Base-by-base conservation (phyloP, 345 rosid species). In the Gossypium stocksii region DNA sequence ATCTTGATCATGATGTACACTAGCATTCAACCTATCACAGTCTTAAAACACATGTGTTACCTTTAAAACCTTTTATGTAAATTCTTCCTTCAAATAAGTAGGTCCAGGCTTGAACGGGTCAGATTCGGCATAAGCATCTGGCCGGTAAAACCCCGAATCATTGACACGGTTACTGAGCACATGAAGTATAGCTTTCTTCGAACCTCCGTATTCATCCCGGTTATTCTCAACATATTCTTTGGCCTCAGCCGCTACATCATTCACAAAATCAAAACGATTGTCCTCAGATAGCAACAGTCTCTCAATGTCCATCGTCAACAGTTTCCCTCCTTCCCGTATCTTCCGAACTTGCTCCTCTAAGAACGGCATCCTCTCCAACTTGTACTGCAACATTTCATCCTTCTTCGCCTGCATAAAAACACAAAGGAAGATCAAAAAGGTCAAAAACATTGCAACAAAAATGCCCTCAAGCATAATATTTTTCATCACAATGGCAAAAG, bases 71-170 rank as follows among this genome's bases (percentile, higher is more conserved):
- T 85, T 62, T 20, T 71, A 93, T 6, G 91, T 86, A 77, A 77
- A 85, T 64, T 87, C 85, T 79, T 91, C 90, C 81, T 79, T 82
- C 75, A 91, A 52, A 78, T 59, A 90, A 49, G 82, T 85, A 73
- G 98, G 96, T 25, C 94, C 97, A 0, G 96, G 98, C 78, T 81
- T 88, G 83, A 74, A 91, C 77, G 91, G 91, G 63, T 91, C 98
- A 4, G 89, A 16, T 71, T 87, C 95, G 11, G 69, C 77, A 65
- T 94, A 94, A 14, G 89, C 97, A 4, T 88, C 97, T 0, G 93
- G 89, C 2, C 97, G 90, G 73, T 85, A 77, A 75, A 86, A 82
- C 27, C 97, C 98, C 29, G 87, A 73, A 79, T 94, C 97, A n/a
- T 90, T 90, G 65, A 92, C 79, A 8, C 95, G 90, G 80, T 92